Base-by-base conservation (phyloP, 805 yeast species). In the Starmera dryadoides region DNA sequence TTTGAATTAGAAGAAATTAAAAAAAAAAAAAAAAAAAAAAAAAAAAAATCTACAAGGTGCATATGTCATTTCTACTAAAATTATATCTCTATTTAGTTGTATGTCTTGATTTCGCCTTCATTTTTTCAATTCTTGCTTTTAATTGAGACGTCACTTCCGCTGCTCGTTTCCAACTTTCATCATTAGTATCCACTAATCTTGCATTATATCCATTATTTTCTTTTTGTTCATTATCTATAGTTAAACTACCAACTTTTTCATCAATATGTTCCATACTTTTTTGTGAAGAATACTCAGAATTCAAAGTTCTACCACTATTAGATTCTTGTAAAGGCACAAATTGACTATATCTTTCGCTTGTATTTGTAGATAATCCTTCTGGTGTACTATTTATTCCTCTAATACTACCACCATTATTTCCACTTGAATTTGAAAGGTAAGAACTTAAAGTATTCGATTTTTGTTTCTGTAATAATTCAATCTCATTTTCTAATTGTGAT, bases 81-180 rank as follows among this genome's bases (percentile, higher is more conserved):
- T 9, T 21, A 6, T 21, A 21, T 21, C 23, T n/a, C 23, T 21
- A 21, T 21, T 9, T 6, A 6, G 12, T 37, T 32, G 38, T 46
- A 25, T 52, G 55, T 41, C 63, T 53, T 4, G 66, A 58, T 36
- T 81, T 69, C 11, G 86, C 86, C 55, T 84, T 84, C 96, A 88
- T 87, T 59, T 82, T 81, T 59, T 86, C 94, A 34, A 88, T 88
- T 50, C 96, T 66, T 1, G 88, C 94, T 56, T 82, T 85, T 53
- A 88, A 72, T 58, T 84, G 91, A 4, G 79, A 75, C 1, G 96
- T 88, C 11, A 87, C 94, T 49, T 85, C 95, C 0, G 93, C 89
- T 0, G 96, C 96, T 36, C 91, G 74, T 48, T 73, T 77, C 96
- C 96, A 88, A 48, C 84, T 79, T 38, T 70, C 77, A 42, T 81